Percentiles rank a stretch among this genome's conserved stretches.
These are phyloP conservation scores for Fusarium clavum DNA, from an alignment of 2,329 filamentous ascomycete species.

Conservation along the genomic window DNA sequence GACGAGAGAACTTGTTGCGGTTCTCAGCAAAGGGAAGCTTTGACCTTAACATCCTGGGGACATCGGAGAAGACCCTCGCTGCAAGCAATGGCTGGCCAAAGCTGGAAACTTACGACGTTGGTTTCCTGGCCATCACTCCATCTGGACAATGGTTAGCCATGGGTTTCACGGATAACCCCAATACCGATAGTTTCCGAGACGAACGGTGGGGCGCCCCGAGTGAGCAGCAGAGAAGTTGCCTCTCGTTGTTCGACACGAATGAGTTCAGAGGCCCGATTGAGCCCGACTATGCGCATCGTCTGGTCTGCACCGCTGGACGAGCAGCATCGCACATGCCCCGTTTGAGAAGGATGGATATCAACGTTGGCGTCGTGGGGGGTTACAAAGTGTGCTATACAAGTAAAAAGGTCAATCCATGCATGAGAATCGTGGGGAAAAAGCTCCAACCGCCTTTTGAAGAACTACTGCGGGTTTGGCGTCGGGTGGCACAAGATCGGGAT, in stretches of 20 bases:
- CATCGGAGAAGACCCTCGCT: neutral
- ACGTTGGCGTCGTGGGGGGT: neutral
- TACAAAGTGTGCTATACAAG: conserved; percentile 7
- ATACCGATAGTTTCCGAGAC: conserved; percentile 1
- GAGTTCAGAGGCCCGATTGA: conserved; percentile 22
- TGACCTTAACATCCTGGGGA: neutral
- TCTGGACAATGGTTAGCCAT: conserved; percentile 14
- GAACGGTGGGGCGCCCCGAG: conserved; percentile 8
- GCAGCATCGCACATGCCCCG: conserved; percentile 6
- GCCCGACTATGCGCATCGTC: neutral
- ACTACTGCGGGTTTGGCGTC: conserved; percentile 6
- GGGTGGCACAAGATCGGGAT: conserved; percentile 1
- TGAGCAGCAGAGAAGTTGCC: neutral
- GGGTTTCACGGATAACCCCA: neutral
- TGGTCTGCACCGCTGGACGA: neutral
- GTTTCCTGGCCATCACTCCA: conserved; percentile 2
- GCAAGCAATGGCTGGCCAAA: neutral
- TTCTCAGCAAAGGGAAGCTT: conserved; percentile 13
- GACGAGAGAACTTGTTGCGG: neutral
- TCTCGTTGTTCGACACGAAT: neutral
- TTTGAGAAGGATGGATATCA: neutral
- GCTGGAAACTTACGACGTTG: conserved; percentile 11
- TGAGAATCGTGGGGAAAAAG: conserved; percentile 13
- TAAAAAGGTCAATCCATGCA: neutral
- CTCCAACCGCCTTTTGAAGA: neutral